Conservation (phyloP, 2,329 filamentous ascomycete genomes). For the Bimuria novae-zelandiae region DNA sequence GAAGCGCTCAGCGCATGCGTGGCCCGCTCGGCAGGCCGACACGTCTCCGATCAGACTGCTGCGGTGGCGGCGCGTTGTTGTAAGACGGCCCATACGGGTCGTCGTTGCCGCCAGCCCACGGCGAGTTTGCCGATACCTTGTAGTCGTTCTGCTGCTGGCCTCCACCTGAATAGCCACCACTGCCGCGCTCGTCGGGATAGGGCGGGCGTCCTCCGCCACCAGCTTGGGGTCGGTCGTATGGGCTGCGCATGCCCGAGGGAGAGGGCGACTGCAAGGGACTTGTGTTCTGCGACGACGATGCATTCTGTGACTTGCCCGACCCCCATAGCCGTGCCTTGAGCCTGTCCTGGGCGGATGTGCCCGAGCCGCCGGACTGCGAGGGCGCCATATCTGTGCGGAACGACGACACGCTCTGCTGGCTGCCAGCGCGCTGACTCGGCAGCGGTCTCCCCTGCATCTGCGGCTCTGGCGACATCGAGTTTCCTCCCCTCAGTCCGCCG, state of each 20-base stretch:
- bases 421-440: slow-evolving; percentile 74
- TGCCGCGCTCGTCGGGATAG: slow-evolving; percentile 40
- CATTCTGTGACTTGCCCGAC: slow-evolving; percentile 57
- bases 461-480: slow-evolving; percentile 40
- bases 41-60: slow-evolving; percentile 35
- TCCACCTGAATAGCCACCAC: slow-evolving; percentile 35
- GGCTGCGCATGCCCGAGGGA: slow-evolving; percentile 28
- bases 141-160: slow-evolving; percentile 33
- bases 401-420: slow-evolving; percentile 65
- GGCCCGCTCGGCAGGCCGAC: slow-evolving; percentile 46
- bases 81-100: slow-evolving; percentile 38
- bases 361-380: slow-evolving; percentile 47
- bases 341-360: slow-evolving; percentile 74
- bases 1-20: slow-evolving; percentile 35
- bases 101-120: slow-evolving; percentile 37
- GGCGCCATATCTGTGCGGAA: slow-evolving; percentile 42
- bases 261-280: slow-evolving; percentile 17
- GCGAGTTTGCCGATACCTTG: slow-evolving; percentile 39
- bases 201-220: slow-evolving; percentile 27
- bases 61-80: slow-evolving; percentile 28
- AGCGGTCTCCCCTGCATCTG: slow-evolving; percentile 60
- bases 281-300: slow-evolving; percentile 25
- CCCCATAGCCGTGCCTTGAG: slow-evolving; percentile 80
- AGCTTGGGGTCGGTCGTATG: slow-evolving; percentile 31
- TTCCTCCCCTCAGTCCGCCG: slow-evolving; percentile 40